A percentile compares a stretch with the other conserved stretches of the same genome.
Evolutionary conservation across 2,329 filamentous ascomycete species (phyloP).

Genomic region (Pseudogymnoascus sp.): DNA sequence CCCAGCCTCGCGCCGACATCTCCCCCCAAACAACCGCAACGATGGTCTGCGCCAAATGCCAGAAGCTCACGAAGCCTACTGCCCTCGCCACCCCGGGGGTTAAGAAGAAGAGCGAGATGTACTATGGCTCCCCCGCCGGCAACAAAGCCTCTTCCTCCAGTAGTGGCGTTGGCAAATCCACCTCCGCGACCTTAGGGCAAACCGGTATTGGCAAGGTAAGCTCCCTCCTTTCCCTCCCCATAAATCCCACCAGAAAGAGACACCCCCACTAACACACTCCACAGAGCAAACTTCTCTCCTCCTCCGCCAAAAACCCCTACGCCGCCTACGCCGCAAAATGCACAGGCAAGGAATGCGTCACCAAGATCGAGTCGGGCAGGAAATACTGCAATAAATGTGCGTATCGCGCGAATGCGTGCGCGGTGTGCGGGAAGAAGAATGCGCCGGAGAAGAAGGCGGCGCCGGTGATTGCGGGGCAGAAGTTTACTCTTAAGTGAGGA

Average conservation of each 20-base stretch:
- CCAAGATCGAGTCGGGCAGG: constrained; percentile 52
- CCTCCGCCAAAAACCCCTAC: constrained; percentile 58
- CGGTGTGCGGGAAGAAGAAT: constrained; percentile 55
- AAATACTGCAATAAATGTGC: constrained; percentile 55
- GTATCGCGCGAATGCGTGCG: constrained; percentile 53
- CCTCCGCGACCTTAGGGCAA: constrained; percentile 46
- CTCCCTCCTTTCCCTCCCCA: neutral
- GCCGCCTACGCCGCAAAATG: constrained; percentile 55
- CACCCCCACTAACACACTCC: neutral
- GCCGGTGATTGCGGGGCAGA: constrained; percentile 50
- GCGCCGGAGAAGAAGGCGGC: constrained; percentile 41
- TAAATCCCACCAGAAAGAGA: neutral
- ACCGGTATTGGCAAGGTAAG: constrained; percentile 51
- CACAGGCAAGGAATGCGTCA: constrained; percentile 49
- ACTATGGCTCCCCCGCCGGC: constrained; percentile 46
- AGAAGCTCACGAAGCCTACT: constrained; percentile 51
- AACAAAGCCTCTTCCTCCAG: constrained; percentile 29
- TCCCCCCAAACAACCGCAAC: constrained; percentile 12
- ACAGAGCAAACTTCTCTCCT: constrained; percentile 58
- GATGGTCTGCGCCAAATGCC: constrained; percentile 59
- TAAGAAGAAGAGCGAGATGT: constrained; percentile 60
- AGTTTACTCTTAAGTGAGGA: constrained; percentile 52
- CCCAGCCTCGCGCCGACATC: neutral
- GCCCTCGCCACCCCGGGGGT: constrained; percentile 55
- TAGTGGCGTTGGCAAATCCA: constrained; percentile 28